Conservation (phyloP, 2,329 filamentous ascomycete genomes). For the Xylariaceae sp. region DNA sequence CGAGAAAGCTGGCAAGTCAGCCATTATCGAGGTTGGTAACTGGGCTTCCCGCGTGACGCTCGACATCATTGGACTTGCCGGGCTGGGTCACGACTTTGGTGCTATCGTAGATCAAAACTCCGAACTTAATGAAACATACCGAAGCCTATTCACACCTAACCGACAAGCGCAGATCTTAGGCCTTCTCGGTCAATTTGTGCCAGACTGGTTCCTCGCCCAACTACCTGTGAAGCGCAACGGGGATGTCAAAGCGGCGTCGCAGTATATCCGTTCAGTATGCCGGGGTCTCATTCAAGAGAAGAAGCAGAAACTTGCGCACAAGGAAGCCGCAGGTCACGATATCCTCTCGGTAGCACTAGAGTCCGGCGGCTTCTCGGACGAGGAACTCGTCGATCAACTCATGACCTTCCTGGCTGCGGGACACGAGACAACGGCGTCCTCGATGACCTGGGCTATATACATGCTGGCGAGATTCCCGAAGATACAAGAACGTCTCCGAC, state of each 20-base stretch:
- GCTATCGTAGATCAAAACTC: conserved; percentile 67
- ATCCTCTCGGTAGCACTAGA: conserved; percentile 49
- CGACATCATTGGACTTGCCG: conserved; percentile 77
- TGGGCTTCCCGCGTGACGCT: conserved; percentile 75
- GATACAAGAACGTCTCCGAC: conserved; percentile 47
- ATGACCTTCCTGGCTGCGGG: conserved; percentile 54
- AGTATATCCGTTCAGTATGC: conserved; percentile 69
- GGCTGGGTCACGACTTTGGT: conserved; percentile 74
- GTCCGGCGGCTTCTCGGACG: conserved; percentile 47
- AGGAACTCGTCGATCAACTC: conserved; percentile 48
- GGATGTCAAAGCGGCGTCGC: conserved; percentile 63
- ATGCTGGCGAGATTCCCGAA: conserved; percentile 45
- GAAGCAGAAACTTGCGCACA: conserved; percentile 58
- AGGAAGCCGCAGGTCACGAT: conserved; percentile 48
- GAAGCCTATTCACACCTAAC: conserved; percentile 59
- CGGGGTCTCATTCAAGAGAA: conserved; percentile 73
- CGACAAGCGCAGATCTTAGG: conserved; percentile 61
- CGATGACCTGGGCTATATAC: conserved; percentile 51
- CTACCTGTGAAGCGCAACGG: conserved; percentile 76
- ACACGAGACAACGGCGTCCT: conserved; percentile 52
- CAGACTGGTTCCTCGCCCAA: conserved; percentile 63
- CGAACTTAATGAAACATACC: conserved; percentile 64
- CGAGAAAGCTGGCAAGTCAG: conserved; percentile 46
- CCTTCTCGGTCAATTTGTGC: conserved; percentile 67
- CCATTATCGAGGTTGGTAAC: conserved; percentile 61